Percentiles rank a stretch among this genome's conserved stretches.
These are phyloP conservation scores for Globisporangium uncinulatum DNA, from an alignment of 352 stramenopile species.

Conservation along the genomic window DNA sequence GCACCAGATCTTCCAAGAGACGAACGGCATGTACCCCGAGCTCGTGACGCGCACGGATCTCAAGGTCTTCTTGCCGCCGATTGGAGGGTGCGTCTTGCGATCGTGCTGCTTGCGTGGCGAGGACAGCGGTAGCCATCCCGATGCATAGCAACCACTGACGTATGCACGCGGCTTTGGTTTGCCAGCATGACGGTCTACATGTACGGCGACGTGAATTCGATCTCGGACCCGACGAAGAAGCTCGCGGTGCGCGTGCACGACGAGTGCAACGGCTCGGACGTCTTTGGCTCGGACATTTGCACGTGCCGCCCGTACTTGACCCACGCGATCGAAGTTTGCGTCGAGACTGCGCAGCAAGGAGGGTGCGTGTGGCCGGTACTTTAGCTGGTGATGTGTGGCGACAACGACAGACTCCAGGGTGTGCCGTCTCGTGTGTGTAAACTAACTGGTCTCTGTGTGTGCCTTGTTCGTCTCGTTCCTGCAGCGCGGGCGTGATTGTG, in stretches of 20 bases:
- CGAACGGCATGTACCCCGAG: constrained; percentile 99
- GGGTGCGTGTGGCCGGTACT: constrained; percentile 68
- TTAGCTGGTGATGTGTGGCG: background rate
- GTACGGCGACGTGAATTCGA: constrained; percentile 95
- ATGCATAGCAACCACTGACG: too few species aligned
- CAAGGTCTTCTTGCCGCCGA: constrained; percentile 98
- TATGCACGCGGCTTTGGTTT: background rate
- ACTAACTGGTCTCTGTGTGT: constrained; percentile 1
- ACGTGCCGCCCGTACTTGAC: constrained; percentile 99
- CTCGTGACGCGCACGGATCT: constrained; percentile 97
- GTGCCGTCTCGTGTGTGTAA: background rate
- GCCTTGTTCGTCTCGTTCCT: background rate
- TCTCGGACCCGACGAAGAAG: constrained; percentile 96
- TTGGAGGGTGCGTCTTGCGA: constrained; percentile 86
- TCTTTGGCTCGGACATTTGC: constrained; percentile 98
- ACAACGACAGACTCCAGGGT: background rate
- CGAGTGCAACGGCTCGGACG: constrained; percentile 98
- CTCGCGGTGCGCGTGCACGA: constrained; percentile 98
- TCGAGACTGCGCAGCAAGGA: constrained; percentile 96
- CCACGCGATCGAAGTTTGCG: constrained; percentile 99
- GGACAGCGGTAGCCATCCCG: background rate
- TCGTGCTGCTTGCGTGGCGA: background rate
- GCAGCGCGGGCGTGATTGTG: constrained; percentile 93
- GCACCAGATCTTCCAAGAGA: constrained; percentile 98
- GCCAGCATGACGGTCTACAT: constrained; percentile 95